Evolutionary conservation across 768 basidiomycete species (phyloP).

Genomic region (Russula compacta): DNA sequence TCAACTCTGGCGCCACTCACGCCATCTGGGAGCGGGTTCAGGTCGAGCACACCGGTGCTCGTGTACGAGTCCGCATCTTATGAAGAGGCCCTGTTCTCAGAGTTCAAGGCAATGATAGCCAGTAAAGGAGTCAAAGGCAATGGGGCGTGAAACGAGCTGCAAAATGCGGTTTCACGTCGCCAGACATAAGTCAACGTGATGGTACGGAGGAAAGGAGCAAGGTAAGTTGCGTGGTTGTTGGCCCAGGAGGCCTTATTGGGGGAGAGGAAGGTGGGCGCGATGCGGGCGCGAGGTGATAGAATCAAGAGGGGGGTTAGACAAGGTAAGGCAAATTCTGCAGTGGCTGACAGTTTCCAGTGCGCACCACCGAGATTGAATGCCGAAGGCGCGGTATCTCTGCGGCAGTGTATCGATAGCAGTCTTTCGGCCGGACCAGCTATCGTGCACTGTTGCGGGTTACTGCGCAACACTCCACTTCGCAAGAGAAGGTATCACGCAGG

Average conservation of each 20-base stretch:
- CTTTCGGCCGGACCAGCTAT: constrained; percentile 7
- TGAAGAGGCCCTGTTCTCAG: not conserved
- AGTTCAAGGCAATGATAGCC: not conserved
- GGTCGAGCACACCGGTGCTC: too few species aligned
- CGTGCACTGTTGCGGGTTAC: not conserved
- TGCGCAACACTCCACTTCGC: not conserved
- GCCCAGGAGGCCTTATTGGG: not conserved
- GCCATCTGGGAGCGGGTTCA: not conserved
- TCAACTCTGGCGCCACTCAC: not conserved
- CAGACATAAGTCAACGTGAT: not conserved
- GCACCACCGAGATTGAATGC: not conserved
- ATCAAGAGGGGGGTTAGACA: too few species aligned
- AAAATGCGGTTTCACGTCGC: not conserved
- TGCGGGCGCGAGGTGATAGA: too few species aligned
- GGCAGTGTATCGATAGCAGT: not conserved
- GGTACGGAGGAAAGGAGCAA: not conserved
- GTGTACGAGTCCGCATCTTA: constrained; percentile 1
- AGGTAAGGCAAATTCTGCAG: not conserved
- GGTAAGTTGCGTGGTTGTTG: not conserved
- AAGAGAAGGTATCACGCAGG: not conserved
- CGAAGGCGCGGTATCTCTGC: not conserved
- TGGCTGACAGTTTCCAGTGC: not conserved
- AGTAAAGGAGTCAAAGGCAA: not conserved
- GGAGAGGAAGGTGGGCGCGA: too few species aligned
- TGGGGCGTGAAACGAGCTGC: not conserved